A percentile compares a stretch with the other conserved stretches of the same genome.
Conservation (phyloP, 192 early-diverging fungal genomes). For the Cetraspora pellucida region DNA sequence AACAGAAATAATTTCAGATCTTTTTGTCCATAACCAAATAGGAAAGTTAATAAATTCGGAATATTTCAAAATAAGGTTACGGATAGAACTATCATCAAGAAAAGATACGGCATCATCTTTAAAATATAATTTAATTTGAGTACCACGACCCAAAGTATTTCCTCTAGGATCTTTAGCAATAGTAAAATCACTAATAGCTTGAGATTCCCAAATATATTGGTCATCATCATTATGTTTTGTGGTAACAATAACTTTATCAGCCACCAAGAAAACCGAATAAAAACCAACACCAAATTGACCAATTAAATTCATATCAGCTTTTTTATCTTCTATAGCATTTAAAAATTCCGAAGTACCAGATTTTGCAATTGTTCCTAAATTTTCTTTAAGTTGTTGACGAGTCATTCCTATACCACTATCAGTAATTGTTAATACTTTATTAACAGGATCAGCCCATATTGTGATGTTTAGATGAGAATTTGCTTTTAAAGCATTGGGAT, state of each 20-base stretch:
- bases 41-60: slow-evolving; percentile 98
- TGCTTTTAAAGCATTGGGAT: slow-evolving; percentile 58
- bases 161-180: slow-evolving; percentile 89
- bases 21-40: slow-evolving; percentile 78
- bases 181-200: slow-evolving; percentile 87
- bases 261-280: slow-evolving; percentile 96
- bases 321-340: slow-evolving; percentile 77
- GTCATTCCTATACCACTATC: slow-evolving; percentile 99
- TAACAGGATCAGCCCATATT: slow-evolving; percentile 74
- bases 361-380: slow-evolving; percentile 97
- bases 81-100: slow-evolving; percentile 69
- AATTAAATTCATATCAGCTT: slow-evolving; percentile 76
- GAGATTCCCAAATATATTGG: slow-evolving; percentile 95
- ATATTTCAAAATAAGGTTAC: slow-evolving; percentile 80
- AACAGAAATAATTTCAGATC: slow-evolving; percentile 62
- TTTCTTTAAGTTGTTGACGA: slow-evolving; percentile 80
- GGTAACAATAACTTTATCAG: slow-evolving; percentile 91
- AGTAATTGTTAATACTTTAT: slow-evolving; percentile 77
- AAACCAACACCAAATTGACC: slow-evolving; percentile 99
- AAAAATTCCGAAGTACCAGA: slow-evolving; percentile 93
- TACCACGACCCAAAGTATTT: slow-evolving; percentile 90
- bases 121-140: slow-evolving; percentile 88
- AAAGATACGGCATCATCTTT: slow-evolving; percentile 88
- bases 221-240: slow-evolving; percentile 85
- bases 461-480: slow-evolving; percentile 80